Conservation (phyloP, 345 rosid genomes). For the Hibiscus syriacus region DNA sequence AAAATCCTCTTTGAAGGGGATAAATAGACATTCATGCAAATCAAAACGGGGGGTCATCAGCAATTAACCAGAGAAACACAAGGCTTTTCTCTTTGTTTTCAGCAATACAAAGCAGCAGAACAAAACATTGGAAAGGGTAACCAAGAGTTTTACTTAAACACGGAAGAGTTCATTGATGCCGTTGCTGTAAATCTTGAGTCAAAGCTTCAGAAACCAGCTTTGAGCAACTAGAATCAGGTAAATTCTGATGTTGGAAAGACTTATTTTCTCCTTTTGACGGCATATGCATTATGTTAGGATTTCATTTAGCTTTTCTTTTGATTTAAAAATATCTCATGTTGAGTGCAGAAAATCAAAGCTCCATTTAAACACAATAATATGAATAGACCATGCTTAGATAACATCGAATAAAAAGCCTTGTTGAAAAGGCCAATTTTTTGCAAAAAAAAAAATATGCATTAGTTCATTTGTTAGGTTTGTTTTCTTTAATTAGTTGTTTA, state of each 20-base stretch:
- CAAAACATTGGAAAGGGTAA: too few species aligned
- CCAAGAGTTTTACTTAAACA: conserved; percentile 59
- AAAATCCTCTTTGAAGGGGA: too few species aligned
- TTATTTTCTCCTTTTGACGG: neutral
- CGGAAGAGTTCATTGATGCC: conserved; percentile 81
- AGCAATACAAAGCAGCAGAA: too few species aligned
- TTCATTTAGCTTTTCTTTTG: neutral
- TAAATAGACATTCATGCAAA: too few species aligned
- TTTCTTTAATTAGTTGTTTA: too few species aligned
- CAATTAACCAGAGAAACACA: too few species aligned
- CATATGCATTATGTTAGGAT: neutral
- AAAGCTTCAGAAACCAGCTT: conserved; percentile 41
- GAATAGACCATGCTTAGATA: neutral
- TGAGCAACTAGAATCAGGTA: conserved; percentile 19
- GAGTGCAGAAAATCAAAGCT: neutral
- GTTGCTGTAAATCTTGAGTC: conserved; percentile 53
- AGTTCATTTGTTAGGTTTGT: too few species aligned
- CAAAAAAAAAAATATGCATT: too few species aligned
- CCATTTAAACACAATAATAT: neutral
- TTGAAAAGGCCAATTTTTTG: neutral
- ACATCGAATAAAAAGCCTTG: neutral
- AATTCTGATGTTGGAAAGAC: neutral
- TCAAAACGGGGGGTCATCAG: too few species aligned
- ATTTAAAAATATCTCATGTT: neutral
- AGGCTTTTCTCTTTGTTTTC: too few species aligned